Evolutionary conservation across 2,329 filamentous ascomycete genomes (phyloP), one percentile per base, ranked within the genome.

Genomic region (Colletotrichum eremochloae): DNA sequence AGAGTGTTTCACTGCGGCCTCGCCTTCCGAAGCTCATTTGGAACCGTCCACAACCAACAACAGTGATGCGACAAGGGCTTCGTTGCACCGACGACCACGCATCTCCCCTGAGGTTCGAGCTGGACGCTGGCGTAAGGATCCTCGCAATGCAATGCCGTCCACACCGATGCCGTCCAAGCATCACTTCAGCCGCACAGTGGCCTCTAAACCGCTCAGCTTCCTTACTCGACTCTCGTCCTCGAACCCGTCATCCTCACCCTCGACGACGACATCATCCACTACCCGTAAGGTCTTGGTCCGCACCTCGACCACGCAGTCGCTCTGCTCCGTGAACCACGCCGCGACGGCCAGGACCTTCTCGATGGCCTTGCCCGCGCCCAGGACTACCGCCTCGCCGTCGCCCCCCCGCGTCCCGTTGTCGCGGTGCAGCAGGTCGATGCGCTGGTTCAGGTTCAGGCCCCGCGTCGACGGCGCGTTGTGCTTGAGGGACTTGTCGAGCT

Each of bases 301-400:
- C 63, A 94, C 77, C 75, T 84, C 82, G 1, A 94, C 90, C 6
- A 80, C 78, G 74, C 89, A 91, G 73, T 90, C 89, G 15, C 80
- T 83, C 79, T 91, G 86, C 66, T 88, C 85, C 79, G 89, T 86
- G 75, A 94, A 94, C 84, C 89, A 92, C 44, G 88, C 80, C 0
- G 89, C 92, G 7, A 94, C 80, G 36, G 87, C 84, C 71, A 93
- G 80, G 1, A 88, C 88, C 80, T 90, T 90, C 73, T 87, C 84
- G 40, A 94, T 90, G 9, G 92, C 92, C 75, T 86, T 87, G 1
- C 92, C 92, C 0, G 91, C 91, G 9, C 89, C 92, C 66, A 92
- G 85, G 2, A 94, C 79, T 18, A 87, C 83, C 5, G 93, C 90
- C 29, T 76, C 79, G 12, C 81, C 79, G 29, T 79, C 79, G 63